phyloP scores from a whole-genome alignment of 225 moss, liverwort and hornwort species.

The Rhytidiadelphus loreus region DNA sequence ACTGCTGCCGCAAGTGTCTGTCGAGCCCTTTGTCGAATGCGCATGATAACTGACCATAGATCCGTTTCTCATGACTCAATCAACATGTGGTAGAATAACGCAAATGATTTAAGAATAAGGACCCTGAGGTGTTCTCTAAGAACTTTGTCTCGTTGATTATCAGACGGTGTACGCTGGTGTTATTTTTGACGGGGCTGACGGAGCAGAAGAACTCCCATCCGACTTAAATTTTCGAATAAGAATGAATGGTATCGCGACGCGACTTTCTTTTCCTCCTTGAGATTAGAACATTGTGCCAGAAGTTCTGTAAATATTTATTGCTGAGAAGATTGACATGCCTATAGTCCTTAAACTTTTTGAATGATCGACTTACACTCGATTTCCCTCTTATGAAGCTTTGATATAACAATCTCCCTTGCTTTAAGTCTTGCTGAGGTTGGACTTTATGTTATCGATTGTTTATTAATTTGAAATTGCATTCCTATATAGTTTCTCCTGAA shows the following conservation, averaged over 20 bases:
- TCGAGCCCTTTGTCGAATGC: neutral
- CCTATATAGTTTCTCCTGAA: neutral
- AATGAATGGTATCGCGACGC: slow-evolving; percentile 52
- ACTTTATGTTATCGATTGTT: neutral
- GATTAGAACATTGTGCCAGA: neutral
- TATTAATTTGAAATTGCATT: neutral
- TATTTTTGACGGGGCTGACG: slow-evolving; percentile 48
- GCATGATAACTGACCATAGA: neutral
- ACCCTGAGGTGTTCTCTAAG: neutral
- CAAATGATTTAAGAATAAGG: neutral
- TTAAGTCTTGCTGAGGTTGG: neutral
- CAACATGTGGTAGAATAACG: neutral
- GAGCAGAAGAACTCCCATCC: slow-evolving; percentile 30
- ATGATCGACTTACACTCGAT: neutral
- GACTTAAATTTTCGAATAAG: slow-evolving; percentile 72
- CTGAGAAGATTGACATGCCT: neutral
- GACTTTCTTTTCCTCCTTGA: neutral
- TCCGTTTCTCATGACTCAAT: neutral
- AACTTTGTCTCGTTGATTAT: neutral
- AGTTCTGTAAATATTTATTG: neutral
- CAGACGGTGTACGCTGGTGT: slow-evolving; percentile 74
- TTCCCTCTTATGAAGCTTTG: neutral
- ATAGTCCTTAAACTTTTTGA: neutral
- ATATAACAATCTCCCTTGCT: neutral
- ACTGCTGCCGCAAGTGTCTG: neutral